Evolutionary conservation across 1,284 basidiomycete genomes (phyloP).

Genomic region (Sanghuangporus sanghuang): DNA sequence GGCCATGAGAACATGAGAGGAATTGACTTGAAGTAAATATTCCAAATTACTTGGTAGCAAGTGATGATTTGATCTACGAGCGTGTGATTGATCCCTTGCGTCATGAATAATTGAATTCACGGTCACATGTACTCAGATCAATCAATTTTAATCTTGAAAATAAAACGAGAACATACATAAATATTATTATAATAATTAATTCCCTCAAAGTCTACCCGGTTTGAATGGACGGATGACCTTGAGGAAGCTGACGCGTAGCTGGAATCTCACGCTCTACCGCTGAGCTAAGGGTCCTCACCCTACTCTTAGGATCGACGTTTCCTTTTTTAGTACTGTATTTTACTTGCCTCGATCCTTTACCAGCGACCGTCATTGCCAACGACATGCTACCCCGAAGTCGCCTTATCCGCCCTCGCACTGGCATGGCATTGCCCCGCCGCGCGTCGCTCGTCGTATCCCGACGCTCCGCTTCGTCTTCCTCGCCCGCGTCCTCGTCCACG

Average conservation of each 20-base stretch:
- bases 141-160: neutral
- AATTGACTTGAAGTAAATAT: neutral
- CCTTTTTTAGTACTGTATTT: neutral
- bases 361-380: neutral
- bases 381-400: neutral
- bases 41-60: neutral
- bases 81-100: no score
- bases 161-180: neutral
- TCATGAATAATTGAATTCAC: neutral
- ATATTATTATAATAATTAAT: no score
- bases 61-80: no score
- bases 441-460: neutral
- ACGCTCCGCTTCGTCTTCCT: neutral
- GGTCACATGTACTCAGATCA: neutral
- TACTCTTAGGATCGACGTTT: neutral
- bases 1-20: slow-evolving; percentile 9
- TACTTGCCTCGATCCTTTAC: neutral
- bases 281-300: slow-evolving; percentile 10
- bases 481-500: neutral
- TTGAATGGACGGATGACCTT: slow-evolving; percentile 25
- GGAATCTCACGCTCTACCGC: slow-evolving; percentile 11
- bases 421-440: neutral
- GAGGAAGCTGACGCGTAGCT: slow-evolving; percentile 10
- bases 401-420: neutral
- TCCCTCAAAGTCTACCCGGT: no score